A percentile compares a stretch with the other conserved stretches of the same genome.
Evolutionary conservation across 1,284 basidiomycete species (phyloP).

Genomic region (Apiotrichum gracile): DNA sequence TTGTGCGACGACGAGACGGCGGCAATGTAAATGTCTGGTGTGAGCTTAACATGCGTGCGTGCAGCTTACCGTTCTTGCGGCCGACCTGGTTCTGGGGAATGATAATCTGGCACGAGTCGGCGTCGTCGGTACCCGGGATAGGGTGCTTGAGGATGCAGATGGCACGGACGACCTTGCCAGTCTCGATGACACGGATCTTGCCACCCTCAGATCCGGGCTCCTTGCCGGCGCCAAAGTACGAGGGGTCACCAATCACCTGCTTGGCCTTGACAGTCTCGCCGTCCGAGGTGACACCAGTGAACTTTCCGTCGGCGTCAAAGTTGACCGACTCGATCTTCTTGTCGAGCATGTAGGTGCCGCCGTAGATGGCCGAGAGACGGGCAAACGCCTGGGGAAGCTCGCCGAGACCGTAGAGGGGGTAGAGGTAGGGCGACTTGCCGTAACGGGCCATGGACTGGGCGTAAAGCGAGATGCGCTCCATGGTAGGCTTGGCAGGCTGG

Average conservation of each 20-base stretch:
- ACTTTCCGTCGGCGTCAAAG: slow-evolving; percentile 76
- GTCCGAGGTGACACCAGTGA: slow-evolving; percentile 84
- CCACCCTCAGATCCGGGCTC: slow-evolving; percentile 52
- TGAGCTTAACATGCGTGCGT: slow-evolving; percentile 1
- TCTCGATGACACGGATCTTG: slow-evolving; percentile 81
- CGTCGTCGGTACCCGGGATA: slow-evolving; percentile 93
- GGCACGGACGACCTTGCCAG: slow-evolving; percentile 89
- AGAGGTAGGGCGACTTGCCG: slow-evolving; percentile 99
- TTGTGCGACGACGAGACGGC: slow-evolving; percentile 96
- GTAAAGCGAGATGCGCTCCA: slow-evolving; percentile 95
- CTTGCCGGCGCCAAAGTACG: slow-evolving; percentile 81
- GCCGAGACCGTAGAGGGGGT: slow-evolving; percentile 96
- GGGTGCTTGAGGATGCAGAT: slow-evolving; percentile 99
- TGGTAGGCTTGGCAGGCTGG: slow-evolving; percentile 81
- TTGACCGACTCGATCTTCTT: slow-evolving; percentile 91
- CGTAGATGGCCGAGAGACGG: slow-evolving; percentile 95
- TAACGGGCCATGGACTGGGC: slow-evolving; percentile 98
- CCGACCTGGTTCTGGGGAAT: slow-evolving; percentile 98
- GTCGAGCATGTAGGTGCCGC: slow-evolving; percentile 99
- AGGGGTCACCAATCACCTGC: slow-evolving; percentile 96
- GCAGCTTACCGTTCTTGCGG: slow-evolving; percentile 76
- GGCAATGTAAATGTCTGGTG: slow-evolving; percentile 93
- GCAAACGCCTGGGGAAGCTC: slow-evolving; percentile 99
- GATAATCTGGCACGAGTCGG: slow-evolving; percentile 88
- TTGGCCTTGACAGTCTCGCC: slow-evolving; percentile 94